Percentiles rank a stretch among this genome's conserved stretches.
phyloP scores from a whole-genome alignment of 805 yeast species.

The Sugiyamaella lignohabitans region DNA sequence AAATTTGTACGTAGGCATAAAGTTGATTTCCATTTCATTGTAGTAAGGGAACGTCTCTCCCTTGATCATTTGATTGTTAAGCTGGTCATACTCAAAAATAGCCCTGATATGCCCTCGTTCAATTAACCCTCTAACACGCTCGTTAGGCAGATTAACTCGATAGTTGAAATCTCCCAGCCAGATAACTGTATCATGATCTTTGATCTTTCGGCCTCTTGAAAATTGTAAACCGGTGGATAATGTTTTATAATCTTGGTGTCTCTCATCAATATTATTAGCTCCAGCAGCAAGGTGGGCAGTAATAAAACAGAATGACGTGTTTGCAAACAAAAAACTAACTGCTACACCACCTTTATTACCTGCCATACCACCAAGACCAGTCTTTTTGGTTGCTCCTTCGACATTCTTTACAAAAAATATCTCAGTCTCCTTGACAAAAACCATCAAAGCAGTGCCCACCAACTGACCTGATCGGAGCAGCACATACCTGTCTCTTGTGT shows the following conservation, averaged over 20 bases:
- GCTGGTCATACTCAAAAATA: conserved; percentile 69
- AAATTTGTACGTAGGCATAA: conserved; percentile 87
- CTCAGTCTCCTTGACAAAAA: conserved; percentile 61
- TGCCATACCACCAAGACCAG: conserved; percentile 94
- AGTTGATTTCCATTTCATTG: conserved; percentile 67
- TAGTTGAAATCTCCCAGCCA: conserved; percentile 97
- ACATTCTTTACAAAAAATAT: conserved; percentile 65
- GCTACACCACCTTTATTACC: conserved; percentile 98
- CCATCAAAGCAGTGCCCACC: conserved; percentile 77
- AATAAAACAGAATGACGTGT: conserved; percentile 73
- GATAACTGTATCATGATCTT: conserved; percentile 77
- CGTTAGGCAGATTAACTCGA: conserved; percentile 64
- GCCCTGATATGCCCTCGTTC: conserved; percentile 39
- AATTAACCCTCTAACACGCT: conserved; percentile 58
- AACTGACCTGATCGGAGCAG: conserved; percentile 78
- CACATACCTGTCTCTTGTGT: conserved; percentile 50
- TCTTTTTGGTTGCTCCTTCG: conserved; percentile 90
- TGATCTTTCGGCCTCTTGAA: conserved; percentile 65
- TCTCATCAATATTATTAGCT: conserved; percentile 66
- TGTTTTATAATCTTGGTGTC: conserved; percentile 77
- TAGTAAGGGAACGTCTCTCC: conserved; percentile 71
- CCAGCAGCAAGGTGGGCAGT: conserved; percentile 97
- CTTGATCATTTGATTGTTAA: conserved; percentile 62
- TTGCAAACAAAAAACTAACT: conserved; percentile 75
- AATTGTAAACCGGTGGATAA: conserved; percentile 72